A percentile compares a stretch with the other conserved stretches of the same genome.
phyloP scores from a whole-genome alignment of 345 rosid species.

The Ailanthus altissimus region DNA sequence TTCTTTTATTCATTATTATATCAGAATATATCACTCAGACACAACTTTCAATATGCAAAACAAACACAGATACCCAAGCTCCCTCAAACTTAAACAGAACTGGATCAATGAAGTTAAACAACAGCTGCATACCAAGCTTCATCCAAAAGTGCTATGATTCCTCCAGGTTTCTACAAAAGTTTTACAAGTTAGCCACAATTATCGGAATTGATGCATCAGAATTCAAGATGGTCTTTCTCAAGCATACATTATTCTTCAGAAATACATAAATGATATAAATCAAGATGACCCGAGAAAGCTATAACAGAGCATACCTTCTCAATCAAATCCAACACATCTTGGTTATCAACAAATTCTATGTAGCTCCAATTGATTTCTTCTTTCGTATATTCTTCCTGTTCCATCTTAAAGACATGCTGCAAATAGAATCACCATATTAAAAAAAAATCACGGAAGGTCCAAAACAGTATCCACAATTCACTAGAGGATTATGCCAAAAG shows the following conservation, averaged over 20 bases:
- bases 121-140: slow-evolving; percentile 85
- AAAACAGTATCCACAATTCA: slow-evolving; percentile 9
- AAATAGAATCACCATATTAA: slow-evolving; percentile 29
- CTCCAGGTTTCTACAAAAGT: slow-evolving; percentile 93
- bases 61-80: background rate
- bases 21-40: slow-evolving; percentile 13
- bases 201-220: slow-evolving; percentile 20
- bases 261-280: slow-evolving; percentile 13
- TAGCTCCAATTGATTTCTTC: slow-evolving; percentile 99
- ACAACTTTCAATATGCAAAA: background rate
- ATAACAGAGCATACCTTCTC: slow-evolving; percentile 69
- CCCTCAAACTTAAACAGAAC: slow-evolving; percentile 14
- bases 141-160: slow-evolving; percentile 94
- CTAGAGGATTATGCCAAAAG: slow-evolving; percentile 14
- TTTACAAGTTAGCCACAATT: slow-evolving; percentile 12
- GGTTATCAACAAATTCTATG: slow-evolving; percentile 99
- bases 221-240: slow-evolving; percentile 8
- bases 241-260: slow-evolving; percentile 6
- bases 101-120: slow-evolving; percentile 25
- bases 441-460: slow-evolving; percentile 23
- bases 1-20: slow-evolving; percentile 15
- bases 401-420: slow-evolving; percentile 99
- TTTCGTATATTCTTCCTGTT: slow-evolving; percentile 97
- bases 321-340: slow-evolving; percentile 96
- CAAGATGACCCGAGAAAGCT: slow-evolving; percentile 16